phyloP scores from a whole-genome alignment of 1,284 basidiomycete species.

The Agroathelia rolfsii region DNA sequence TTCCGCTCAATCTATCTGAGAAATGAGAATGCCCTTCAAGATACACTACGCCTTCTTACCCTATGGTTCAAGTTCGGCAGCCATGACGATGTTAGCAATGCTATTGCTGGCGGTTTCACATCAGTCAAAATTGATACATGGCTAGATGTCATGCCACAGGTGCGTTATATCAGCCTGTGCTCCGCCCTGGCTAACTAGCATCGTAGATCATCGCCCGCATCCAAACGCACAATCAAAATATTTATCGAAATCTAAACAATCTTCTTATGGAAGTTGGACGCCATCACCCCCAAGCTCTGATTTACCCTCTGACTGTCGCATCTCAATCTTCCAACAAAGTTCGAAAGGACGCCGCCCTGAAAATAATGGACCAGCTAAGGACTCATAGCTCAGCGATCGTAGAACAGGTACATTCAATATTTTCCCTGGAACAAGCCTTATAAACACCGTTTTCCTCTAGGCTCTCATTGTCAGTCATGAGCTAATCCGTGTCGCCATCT shows the following conservation, averaged over 20 bases:
- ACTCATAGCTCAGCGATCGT: conserved; percentile 89
- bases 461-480: conserved; percentile 90
- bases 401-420: conserved; percentile 52
- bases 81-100: conserved; percentile 84
- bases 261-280: conserved; percentile 90
- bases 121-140: conserved; percentile 95
- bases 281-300: conserved; percentile 94
- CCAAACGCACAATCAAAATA: conserved; percentile 85
- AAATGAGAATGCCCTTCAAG: conserved; percentile 89
- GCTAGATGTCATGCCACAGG: conserved; percentile 98
- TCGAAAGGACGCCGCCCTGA: conserved; percentile 77
- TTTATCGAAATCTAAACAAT: conserved; percentile 85
- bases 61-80: conserved; percentile 99
- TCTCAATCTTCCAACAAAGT: conserved; percentile 88
- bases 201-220: conserved; percentile 93
- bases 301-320: conserved; percentile 97
- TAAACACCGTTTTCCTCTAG: conserved; percentile 28
- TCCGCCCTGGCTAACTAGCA: conserved; percentile 1
- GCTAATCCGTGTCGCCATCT: conserved; percentile 92
- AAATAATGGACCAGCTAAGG: conserved; percentile 90
- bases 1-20: conserved; percentile 93
- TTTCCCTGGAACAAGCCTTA: neutral
- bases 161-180: conserved; percentile 22
- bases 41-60: conserved; percentile 88
- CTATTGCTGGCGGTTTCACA: conserved; percentile 83